phyloP scores from a whole-genome alignment of 352 stramenopile genomes.

The Halophytophthora polymorphica region DNA sequence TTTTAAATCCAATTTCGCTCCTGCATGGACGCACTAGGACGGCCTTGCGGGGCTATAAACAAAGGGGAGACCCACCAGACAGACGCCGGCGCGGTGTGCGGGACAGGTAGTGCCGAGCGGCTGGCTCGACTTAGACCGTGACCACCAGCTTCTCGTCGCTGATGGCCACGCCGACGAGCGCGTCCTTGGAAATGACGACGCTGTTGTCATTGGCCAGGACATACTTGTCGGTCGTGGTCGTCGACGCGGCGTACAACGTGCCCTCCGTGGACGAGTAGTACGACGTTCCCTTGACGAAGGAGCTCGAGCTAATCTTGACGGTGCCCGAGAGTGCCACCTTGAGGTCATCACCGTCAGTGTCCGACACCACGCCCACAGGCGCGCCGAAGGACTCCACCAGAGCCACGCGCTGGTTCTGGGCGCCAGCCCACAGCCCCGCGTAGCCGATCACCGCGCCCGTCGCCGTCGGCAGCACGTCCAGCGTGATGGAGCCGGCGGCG shows the following conservation, averaged over 20 bases:
- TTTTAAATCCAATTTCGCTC: no score
- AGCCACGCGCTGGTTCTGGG: constrained; percentile 66
- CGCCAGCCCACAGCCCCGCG: constrained; percentile 47
- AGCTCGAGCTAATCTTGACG: constrained; percentile 42
- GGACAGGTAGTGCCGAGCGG: constrained; percentile 8
- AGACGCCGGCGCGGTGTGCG: constrained; percentile 6
- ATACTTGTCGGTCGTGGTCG: constrained; percentile 46
- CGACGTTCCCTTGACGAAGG: constrained; percentile 34
- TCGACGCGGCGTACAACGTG: constrained; percentile 48
- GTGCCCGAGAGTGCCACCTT: constrained; percentile 60
- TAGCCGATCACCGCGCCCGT: constrained; percentile 58
- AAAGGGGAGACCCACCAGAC: constrained; percentile 6
- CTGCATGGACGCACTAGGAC: constrained; percentile 1
- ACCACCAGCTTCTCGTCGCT: constrained; percentile 61
- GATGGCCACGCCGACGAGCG: constrained; percentile 65
- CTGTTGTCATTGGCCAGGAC: constrained; percentile 69
- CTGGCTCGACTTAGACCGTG: constrained; percentile 23
- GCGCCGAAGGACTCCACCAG: constrained; percentile 69
- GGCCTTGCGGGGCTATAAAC: constrained; percentile 5
- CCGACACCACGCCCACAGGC: constrained; percentile 70
- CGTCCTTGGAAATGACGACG: constrained; percentile 75
- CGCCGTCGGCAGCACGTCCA: constrained; percentile 55
- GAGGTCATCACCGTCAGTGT: constrained; percentile 45
- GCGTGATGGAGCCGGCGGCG: constrained; percentile 41
- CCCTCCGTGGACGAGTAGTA: constrained; percentile 76